Conservation (phyloP, 2,329 filamentous ascomycete species). For the Penicillium frequentans region DNA sequence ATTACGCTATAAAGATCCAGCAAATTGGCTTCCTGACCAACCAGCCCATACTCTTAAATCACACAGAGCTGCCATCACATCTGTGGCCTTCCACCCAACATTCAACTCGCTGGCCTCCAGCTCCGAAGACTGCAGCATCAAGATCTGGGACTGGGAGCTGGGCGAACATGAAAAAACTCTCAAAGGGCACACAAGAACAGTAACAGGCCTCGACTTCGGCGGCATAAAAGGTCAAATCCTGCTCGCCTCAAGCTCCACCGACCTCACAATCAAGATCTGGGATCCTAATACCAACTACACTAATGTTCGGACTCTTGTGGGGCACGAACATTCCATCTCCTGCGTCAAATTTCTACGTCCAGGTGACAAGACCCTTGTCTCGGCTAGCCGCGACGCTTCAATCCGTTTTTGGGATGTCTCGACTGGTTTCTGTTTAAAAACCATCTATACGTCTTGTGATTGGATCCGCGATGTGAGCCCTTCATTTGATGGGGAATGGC, state of each 20-base stretch:
- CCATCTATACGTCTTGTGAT: slow-evolving; percentile 74
- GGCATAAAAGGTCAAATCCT: slow-evolving; percentile 76
- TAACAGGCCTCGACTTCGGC: slow-evolving; percentile 85
- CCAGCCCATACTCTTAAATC: slow-evolving; percentile 77
- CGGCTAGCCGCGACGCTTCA: slow-evolving; percentile 79
- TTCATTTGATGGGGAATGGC: slow-evolving; percentile 76
- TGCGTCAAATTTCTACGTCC: slow-evolving; percentile 84
- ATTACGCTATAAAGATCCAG: slow-evolving; percentile 3
- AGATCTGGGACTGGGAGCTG: slow-evolving; percentile 95
- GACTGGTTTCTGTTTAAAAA: slow-evolving; percentile 86
- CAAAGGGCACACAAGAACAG: slow-evolving; percentile 84
- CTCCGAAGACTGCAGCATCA: slow-evolving; percentile 89
- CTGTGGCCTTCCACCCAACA: slow-evolving; percentile 86
- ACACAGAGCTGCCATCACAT: slow-evolving; percentile 79
- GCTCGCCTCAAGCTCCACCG: slow-evolving; percentile 78
- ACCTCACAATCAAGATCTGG: slow-evolving; percentile 93
- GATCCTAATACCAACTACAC: slow-evolving; percentile 89
- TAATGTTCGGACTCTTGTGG: slow-evolving; percentile 84
- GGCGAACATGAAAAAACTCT: slow-evolving; percentile 85
- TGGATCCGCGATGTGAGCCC: slow-evolving; percentile 87
- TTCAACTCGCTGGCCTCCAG: slow-evolving; percentile 90
- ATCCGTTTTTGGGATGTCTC: slow-evolving; percentile 88
- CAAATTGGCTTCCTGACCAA: slow-evolving; percentile 23
- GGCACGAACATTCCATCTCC: slow-evolving; percentile 89
- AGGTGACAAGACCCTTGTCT: slow-evolving; percentile 70